A percentile compares a stretch with the other conserved stretches of the same genome.
phyloP scores from a whole-genome alignment of 1,284 basidiomycete genomes.

The Cryptococcus sp. region DNA sequence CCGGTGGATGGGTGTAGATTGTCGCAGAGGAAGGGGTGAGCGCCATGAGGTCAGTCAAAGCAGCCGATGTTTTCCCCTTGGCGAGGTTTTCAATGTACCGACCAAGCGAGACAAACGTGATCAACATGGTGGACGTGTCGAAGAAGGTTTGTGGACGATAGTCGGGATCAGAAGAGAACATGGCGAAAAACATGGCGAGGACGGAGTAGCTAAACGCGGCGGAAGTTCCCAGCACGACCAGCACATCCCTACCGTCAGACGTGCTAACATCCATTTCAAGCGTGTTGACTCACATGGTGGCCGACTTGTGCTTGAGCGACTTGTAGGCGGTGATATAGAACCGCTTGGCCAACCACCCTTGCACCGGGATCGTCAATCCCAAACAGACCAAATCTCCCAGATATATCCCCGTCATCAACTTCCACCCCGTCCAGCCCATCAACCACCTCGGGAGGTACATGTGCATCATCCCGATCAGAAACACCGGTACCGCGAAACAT shows the following conservation, averaged over 20 bases:
- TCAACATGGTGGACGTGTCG: constrained; percentile 97
- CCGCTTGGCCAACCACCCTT: constrained; percentile 81
- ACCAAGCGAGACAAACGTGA: constrained; percentile 94
- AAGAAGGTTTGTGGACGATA: constrained; percentile 89
- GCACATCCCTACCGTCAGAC: constrained; percentile 71
- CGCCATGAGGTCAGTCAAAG: constrained; percentile 91
- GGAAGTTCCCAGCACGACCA: constrained; percentile 91
- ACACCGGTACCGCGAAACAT: constrained; percentile 83
- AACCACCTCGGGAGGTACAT: constrained; percentile 53
- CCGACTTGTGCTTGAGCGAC: constrained; percentile 76
- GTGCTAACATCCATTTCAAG: too few species aligned
- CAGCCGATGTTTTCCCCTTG: constrained; percentile 94
- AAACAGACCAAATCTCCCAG: constrained; percentile 78
- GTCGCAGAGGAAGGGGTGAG: constrained; percentile 91
- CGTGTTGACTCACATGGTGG: constrained; percentile 60
- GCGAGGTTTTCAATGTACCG: constrained; percentile 94
- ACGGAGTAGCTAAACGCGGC: constrained; percentile 90
- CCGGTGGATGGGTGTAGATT: constrained; percentile 63
- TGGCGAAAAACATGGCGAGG: constrained; percentile 61
- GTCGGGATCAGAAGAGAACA: constrained; percentile 53
- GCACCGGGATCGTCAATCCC: constrained; percentile 81
- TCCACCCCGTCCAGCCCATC: constrained; percentile 45
- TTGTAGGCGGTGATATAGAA: constrained; percentile 91
- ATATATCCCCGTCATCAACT: constrained; percentile 62
- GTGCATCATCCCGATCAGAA: constrained; percentile 84